These are phyloP conservation scores for Isatis tinctoria DNA, from an alignment of 345 rosid species.

Conservation along the genomic window DNA sequence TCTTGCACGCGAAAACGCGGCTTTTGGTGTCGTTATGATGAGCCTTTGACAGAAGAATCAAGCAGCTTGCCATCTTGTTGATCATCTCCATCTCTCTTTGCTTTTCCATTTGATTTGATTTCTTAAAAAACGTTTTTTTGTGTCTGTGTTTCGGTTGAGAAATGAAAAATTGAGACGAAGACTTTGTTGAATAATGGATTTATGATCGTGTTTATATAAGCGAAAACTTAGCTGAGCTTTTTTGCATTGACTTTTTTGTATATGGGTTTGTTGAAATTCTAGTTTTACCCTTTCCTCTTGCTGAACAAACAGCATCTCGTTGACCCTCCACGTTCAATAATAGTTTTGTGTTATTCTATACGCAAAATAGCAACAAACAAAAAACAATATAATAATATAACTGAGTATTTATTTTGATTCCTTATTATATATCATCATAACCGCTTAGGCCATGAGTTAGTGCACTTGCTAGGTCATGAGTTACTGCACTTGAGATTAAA, in stretches of 20 bases:
- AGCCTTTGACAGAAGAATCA: constrained; percentile 58
- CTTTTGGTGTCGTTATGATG: constrained; percentile 22
- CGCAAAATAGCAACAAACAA: background rate
- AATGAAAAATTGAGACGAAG: constrained; percentile 20
- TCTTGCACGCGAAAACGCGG: constrained; percentile 71
- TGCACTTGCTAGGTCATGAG: background rate
- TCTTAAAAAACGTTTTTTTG: background rate
- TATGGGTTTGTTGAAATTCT: constrained; percentile 11
- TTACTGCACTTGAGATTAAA: background rate
- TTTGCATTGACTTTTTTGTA: constrained; percentile 27
- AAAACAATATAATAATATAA: background rate
- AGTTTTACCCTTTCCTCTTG: constrained; percentile 28
- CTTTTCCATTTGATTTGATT: constrained; percentile 20
- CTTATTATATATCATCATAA: background rate
- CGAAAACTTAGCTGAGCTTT: constrained; percentile 15
- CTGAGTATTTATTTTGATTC: background rate
- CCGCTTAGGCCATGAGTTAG: background rate
- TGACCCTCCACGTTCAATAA: constrained; percentile 28
- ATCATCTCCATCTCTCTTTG: constrained; percentile 47
- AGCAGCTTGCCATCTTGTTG: constrained; percentile 49
- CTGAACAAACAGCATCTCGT: constrained; percentile 28
- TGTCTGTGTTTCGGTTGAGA: background rate
- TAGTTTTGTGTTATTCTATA: constrained; percentile 20
- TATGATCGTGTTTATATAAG: constrained; percentile 32
- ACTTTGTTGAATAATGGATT: constrained; percentile 16